phyloP scores from a whole-genome alignment of 768 basidiomycete species.

The Termitomyces heimii region DNA sequence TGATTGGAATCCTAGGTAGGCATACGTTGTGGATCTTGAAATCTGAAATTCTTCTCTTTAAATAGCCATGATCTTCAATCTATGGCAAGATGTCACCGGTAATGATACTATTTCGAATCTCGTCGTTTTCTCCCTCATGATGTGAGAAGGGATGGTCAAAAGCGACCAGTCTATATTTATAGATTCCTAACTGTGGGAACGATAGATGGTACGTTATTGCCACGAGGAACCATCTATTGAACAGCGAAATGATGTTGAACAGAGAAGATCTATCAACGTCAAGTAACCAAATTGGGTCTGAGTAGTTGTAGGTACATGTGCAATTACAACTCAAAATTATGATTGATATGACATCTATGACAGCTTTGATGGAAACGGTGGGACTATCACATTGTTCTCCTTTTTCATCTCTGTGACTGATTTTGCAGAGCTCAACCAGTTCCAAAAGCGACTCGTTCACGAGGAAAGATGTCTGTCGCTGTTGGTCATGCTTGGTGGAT shows the following conservation, averaged over 20 bases:
- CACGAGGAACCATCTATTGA: neutral
- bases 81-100: slow-evolving; percentile 97
- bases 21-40: neutral
- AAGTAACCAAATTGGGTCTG: slow-evolving; percentile 89
- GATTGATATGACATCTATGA: neutral
- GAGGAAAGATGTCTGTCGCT: slow-evolving; percentile 64
- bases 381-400: slow-evolving; percentile 6
- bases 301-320: slow-evolving; percentile 61
- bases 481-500: neutral
- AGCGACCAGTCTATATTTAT: slow-evolving; percentile 85
- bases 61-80: slow-evolving; percentile 86
- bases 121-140: slow-evolving; percentile 7
- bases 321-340: neutral
- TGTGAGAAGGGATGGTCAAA: slow-evolving; percentile 80
- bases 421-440: slow-evolving; percentile 25
- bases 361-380: slow-evolving; percentile 73
- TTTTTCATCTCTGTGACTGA: neutral
- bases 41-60: neutral
- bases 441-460: slow-evolving; percentile 85
- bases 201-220: slow-evolving; percentile 65
- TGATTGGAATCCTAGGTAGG: slow-evolving; percentile 90
- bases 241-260: neutral
- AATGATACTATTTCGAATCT: slow-evolving; percentile 22
- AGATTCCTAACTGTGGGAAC: slow-evolving; percentile 81
- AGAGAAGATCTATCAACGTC: slow-evolving; percentile 93